Percentiles rank a stretch among this genome's conserved stretches.
phyloP scores from a whole-genome alignment of 352 stramenopile species.

The Phytophthora crassamura region DNA sequence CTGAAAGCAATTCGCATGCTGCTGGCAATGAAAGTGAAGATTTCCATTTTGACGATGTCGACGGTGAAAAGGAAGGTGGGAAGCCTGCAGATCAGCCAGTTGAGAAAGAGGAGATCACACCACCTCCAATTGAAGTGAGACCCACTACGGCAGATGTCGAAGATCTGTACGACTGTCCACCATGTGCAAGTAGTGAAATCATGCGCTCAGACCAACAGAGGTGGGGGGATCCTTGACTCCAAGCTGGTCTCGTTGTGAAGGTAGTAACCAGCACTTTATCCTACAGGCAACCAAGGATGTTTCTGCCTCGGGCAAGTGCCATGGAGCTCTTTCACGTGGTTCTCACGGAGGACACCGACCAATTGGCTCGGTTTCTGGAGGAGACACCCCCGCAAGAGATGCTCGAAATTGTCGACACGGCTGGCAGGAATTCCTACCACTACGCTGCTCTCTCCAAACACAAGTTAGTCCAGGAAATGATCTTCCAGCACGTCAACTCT shows the following conservation, averaged over 20 bases:
- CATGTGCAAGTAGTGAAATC: background rate
- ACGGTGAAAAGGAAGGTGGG: conserved; percentile 14
- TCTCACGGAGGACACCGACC: conserved; percentile 30
- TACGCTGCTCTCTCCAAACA: conserved; percentile 49
- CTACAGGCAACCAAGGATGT: conserved; percentile 34
- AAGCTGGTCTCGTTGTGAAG: background rate
- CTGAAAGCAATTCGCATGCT: background rate
- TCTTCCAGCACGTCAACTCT: conserved; percentile 43
- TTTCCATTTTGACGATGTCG: conserved; percentile 32
- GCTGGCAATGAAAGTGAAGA: conserved; percentile 21
- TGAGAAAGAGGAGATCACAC: background rate
- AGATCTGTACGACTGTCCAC: conserved; percentile 33
- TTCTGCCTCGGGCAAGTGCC: conserved; percentile 42
- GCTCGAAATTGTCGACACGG: conserved; percentile 37
- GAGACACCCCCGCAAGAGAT: conserved; percentile 39
- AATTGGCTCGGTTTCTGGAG: conserved; percentile 30
- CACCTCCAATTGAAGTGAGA: background rate
- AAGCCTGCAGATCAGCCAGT: background rate
- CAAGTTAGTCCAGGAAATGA: conserved; percentile 18
- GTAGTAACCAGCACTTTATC: background rate
- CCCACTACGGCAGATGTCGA: conserved; percentile 16
- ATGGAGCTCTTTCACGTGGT: conserved; percentile 56
- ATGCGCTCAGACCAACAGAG: background rate
- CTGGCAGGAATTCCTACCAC: conserved; percentile 50
- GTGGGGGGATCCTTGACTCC: conserved; percentile 3